phyloP scores from a whole-genome alignment of 2,329 filamentous ascomycete species.

The Graphium sp. region DNA sequence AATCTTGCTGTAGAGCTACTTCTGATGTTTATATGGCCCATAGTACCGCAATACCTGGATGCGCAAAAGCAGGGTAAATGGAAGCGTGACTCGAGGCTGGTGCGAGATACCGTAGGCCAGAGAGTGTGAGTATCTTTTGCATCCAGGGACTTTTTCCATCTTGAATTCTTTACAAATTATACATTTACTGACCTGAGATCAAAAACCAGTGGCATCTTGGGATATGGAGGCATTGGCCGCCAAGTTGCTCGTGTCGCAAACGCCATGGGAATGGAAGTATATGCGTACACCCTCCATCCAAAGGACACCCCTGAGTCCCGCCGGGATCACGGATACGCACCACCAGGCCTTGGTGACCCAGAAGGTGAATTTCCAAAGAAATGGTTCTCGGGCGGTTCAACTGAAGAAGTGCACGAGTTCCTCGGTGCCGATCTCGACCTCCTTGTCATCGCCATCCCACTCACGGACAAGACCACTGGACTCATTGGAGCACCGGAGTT shows the following conservation, averaged over 20 bases:
- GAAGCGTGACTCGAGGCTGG: constrained; percentile 15
- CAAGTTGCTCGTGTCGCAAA: constrained; percentile 38
- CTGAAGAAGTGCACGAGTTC: constrained; percentile 28
- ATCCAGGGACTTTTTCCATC: too few relatives aligned
- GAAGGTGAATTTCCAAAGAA: constrained; percentile 27
- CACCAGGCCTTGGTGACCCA: constrained; percentile 45
- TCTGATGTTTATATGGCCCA: not conserved
- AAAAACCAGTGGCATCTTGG: constrained; percentile 26
- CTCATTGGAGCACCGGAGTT: constrained; percentile 35
- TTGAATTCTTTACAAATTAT: not conserved
- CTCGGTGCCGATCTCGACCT: constrained; percentile 32
- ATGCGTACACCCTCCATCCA: constrained; percentile 59
- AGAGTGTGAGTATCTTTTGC: constrained; percentile 24
- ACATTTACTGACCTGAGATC: not conserved
- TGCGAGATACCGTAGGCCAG: constrained; percentile 26
- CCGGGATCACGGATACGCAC: constrained; percentile 47
- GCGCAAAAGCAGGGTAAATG: constrained; percentile 25
- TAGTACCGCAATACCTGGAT: constrained; percentile 27
- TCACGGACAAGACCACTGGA: constrained; percentile 28
- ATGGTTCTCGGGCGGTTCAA: constrained; percentile 30
- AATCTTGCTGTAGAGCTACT: not conserved
- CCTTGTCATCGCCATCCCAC: constrained; percentile 31
- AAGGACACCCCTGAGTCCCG: constrained; percentile 49
- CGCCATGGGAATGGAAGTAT: constrained; percentile 53
- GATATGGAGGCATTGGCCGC: constrained; percentile 36